These are phyloP conservation scores for Rutstroemia sp. DNA, from an alignment of 2,329 filamentous ascomycete genomes.

Conservation along the genomic window DNA sequence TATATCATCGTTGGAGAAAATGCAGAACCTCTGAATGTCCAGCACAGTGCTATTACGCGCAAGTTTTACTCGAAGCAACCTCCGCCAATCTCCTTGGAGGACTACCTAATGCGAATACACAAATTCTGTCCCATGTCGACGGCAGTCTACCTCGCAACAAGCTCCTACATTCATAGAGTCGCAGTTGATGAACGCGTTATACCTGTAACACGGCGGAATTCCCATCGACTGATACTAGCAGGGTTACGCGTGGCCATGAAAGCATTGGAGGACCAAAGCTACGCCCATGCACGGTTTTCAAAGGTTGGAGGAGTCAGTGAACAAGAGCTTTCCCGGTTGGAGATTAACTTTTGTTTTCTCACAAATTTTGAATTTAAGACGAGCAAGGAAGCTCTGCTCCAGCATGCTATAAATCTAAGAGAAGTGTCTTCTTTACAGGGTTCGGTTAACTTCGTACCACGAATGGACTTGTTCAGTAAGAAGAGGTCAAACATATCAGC, in stretches of 20 bases:
- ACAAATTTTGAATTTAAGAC: conserved; percentile 76
- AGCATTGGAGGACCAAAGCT: conserved; percentile 85
- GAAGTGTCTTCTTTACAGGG: conserved; percentile 30
- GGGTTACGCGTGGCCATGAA: conserved; percentile 87
- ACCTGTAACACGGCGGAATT: conserved; percentile 73
- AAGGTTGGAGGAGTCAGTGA: conserved; percentile 84
- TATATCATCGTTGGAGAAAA: conserved; percentile 60
- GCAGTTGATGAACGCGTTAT: conserved; percentile 72
- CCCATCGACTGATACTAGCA: conserved; percentile 78
- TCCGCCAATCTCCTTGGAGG: conserved; percentile 73
- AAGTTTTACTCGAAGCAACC: conserved; percentile 90
- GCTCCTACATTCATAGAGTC: conserved; percentile 78
- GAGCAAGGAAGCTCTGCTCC: conserved; percentile 45
- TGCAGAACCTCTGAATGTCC: conserved; percentile 65
- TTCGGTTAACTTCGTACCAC: conserved; percentile 26
- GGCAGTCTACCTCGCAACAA: conserved; percentile 85
- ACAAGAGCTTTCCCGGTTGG: conserved; percentile 71
- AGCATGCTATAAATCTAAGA: conserved; percentile 39
- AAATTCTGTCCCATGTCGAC: conserved; percentile 90
- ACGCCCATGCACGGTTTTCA: conserved; percentile 75
- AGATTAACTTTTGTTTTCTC: conserved; percentile 84
- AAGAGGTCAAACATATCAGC: conserved; percentile 16
- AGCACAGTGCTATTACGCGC: conserved; percentile 78
- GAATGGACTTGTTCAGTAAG: conserved; percentile 22
- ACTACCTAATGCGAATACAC: conserved; percentile 83